A percentile compares a stretch with the other conserved stretches of the same genome.
Conservation (phyloP, 1,284 basidiomycete genomes). For the Volvariella surrecta region DNA sequence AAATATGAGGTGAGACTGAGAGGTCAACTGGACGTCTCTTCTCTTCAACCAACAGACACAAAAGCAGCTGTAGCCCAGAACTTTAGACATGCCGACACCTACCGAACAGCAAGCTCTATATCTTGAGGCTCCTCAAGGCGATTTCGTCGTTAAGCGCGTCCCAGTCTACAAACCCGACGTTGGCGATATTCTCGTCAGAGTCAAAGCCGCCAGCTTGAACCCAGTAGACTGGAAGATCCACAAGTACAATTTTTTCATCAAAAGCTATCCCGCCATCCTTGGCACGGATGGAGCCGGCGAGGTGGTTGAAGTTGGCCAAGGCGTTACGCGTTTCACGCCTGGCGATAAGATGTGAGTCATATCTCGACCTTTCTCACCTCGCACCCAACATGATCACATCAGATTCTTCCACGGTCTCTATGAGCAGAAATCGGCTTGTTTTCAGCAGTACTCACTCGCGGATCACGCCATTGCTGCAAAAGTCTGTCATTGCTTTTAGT, state of each 20-base stretch:
- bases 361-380: background rate
- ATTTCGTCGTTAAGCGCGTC: conserved; percentile 14
- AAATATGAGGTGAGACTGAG: no score
- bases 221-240: conserved; percentile 34
- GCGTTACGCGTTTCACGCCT: conserved; percentile 13
- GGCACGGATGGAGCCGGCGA: conserved; percentile 28
- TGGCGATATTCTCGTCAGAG: conserved; percentile 33
- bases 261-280: conserved; percentile 30
- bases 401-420: conserved; percentile 31
- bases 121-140: background rate
- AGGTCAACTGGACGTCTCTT: no score
- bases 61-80: no score
- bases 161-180: conserved; percentile 19
- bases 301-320: conserved; percentile 18
- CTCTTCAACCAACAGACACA: no score
- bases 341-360: conserved; percentile 21
- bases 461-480: conserved; percentile 33
- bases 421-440: conserved; percentile 28
- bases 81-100: background rate
- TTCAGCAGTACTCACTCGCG: conserved; percentile 41
- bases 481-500: conserved; percentile 17
- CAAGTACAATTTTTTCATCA: conserved; percentile 18
- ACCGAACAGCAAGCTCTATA: conserved; percentile 2
- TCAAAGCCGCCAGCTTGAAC: conserved; percentile 29
- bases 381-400: conserved; percentile 14